Evolutionary conservation across 208 protist species (phyloP).

Genomic region (Acanthamoeba castellanii): DNA sequence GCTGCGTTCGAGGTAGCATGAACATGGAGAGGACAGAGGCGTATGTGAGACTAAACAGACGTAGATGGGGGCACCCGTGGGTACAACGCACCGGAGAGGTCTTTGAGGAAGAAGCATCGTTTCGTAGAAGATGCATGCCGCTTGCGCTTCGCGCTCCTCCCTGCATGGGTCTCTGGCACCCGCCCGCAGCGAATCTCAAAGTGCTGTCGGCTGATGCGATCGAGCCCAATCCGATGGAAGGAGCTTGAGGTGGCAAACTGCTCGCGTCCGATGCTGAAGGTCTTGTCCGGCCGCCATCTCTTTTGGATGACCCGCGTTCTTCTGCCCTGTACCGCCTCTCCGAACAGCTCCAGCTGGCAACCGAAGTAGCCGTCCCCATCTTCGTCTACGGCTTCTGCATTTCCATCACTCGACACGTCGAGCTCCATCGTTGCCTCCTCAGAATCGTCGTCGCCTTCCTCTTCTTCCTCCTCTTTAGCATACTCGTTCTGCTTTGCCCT

Average conservation of each 20-base stretch:
- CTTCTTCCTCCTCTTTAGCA: neutral
- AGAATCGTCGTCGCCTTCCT: neutral
- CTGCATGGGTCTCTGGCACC: neutral
- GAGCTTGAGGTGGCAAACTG: neutral
- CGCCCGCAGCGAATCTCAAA: conserved; percentile 1
- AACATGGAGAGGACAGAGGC: neutral
- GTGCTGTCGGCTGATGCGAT: conserved; percentile 42
- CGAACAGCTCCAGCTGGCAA: conserved; percentile 9
- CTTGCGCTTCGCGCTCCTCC: neutral
- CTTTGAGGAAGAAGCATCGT: conserved; percentile 4
- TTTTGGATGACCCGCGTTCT: conserved; percentile 7
- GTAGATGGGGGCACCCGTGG: neutral
- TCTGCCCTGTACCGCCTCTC: neutral
- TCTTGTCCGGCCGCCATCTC: conserved; percentile 29
- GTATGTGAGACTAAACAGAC: neutral
- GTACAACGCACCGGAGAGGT: neutral
- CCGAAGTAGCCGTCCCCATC: conserved; percentile 1
- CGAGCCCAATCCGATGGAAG: neutral
- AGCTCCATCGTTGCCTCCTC: neutral
- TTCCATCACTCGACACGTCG: neutral
- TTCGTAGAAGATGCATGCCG: neutral
- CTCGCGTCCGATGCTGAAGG: neutral
- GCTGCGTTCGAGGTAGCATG: conserved; percentile 16
- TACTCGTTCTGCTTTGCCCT: neutral
- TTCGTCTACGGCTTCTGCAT: neutral